Percentiles rank a stretch among this genome's conserved stretches.
phyloP scores from a whole-genome alignment of 768 basidiomycete genomes.

The Podaxis sp. region DNA sequence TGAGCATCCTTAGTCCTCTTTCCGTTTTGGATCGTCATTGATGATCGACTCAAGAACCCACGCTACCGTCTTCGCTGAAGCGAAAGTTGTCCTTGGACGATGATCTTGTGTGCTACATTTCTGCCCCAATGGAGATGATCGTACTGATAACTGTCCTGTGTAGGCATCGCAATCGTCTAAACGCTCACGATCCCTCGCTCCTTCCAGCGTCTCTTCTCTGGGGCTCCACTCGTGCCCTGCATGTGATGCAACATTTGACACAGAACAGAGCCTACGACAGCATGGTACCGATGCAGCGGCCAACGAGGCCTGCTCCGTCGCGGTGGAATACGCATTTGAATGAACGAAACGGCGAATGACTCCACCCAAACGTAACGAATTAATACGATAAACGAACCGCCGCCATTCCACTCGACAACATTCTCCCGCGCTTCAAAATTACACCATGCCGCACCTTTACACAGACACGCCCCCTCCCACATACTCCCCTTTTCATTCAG shows the following conservation, averaged over 20 bases:
- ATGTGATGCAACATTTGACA: slow-evolving; percentile 66
- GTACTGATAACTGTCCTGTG: slow-evolving; percentile 19
- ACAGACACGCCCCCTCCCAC: not conserved
- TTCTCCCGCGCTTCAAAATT: not conserved
- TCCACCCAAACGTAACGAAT: slow-evolving; percentile 9
- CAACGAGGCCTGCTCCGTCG: slow-evolving; percentile 71
- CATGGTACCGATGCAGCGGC: slow-evolving; percentile 54
- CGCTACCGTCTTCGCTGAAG: slow-evolving; percentile 38
- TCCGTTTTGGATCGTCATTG: slow-evolving; percentile 12
- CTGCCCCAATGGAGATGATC: slow-evolving; percentile 4
- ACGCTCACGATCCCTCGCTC: slow-evolving; percentile 48
- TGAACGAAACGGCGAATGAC: slow-evolving; percentile 13
- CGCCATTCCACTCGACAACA: not conserved
- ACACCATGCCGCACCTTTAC: not conserved
- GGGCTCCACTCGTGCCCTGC: slow-evolving; percentile 68
- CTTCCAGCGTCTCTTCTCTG: slow-evolving; percentile 36
- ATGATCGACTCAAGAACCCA: slow-evolving; percentile 22
- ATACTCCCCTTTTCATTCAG: not conserved
- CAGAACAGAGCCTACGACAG: slow-evolving; percentile 54
- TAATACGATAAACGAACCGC: not conserved
- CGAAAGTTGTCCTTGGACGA: slow-evolving; percentile 52
- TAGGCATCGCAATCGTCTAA: slow-evolving; percentile 56
- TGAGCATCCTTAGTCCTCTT: slow-evolving; percentile 23
- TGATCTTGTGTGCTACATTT: slow-evolving; percentile 29
- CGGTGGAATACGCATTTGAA: slow-evolving; percentile 76